Evolutionary conservation across 2,329 filamentous ascomycete species (phyloP).

Genomic region (Nemania serpens): DNA sequence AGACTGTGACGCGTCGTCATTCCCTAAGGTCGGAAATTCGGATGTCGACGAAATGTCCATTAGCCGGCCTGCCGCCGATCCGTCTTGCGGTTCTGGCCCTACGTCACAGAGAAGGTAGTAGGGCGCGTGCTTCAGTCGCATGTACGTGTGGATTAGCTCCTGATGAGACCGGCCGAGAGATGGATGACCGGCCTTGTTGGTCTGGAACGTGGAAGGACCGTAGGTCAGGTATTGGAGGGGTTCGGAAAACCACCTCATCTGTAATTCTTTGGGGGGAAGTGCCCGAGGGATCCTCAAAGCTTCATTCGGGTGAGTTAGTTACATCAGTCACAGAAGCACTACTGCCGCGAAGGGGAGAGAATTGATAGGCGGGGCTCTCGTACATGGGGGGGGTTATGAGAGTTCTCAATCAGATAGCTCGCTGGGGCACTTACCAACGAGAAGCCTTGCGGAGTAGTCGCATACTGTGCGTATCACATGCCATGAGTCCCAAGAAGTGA

Average conservation of each 20-base stretch:
- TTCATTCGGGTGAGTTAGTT: constrained; percentile 42
- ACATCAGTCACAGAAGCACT: not conserved
- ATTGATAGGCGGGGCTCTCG: not conserved
- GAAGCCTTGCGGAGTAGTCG: constrained; percentile 80
- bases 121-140: constrained; percentile 66
- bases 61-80: constrained; percentile 41
- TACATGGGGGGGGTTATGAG: too few relatives aligned
- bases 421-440: constrained; percentile 70
- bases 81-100: constrained; percentile 51
- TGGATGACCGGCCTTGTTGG: constrained; percentile 65
- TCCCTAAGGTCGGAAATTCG: constrained; percentile 72
- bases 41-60: constrained; percentile 47
- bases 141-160: constrained; percentile 63
- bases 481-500: constrained; percentile 92
- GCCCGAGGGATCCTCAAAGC: constrained; percentile 62
- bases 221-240: constrained; percentile 67
- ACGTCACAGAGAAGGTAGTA: constrained; percentile 68
- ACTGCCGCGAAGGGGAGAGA: not conserved
- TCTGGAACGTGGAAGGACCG: constrained; percentile 58
- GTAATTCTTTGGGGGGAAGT: constrained; percentile 63
- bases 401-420: too few relatives aligned
- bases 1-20: constrained; percentile 56
- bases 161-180: constrained; percentile 66
- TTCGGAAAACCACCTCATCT: constrained; percentile 72
- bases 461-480: constrained; percentile 83